These are phyloP conservation scores for Groenewaldozyma auringiensis DNA, from an alignment of 1,139 yeast species.

Conservation along the genomic window DNA sequence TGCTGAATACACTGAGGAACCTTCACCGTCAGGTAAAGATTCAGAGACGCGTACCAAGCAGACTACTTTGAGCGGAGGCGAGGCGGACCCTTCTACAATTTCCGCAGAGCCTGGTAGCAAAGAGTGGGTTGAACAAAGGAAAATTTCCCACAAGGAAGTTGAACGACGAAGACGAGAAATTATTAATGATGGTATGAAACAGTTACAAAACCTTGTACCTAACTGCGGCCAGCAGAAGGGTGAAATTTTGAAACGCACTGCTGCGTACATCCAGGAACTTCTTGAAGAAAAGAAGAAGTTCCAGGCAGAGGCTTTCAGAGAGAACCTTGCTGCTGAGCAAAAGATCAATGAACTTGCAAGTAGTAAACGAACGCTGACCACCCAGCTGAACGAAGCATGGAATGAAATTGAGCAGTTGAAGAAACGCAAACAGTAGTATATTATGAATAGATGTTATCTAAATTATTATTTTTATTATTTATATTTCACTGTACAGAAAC, in stretches of 20 bases:
- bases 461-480: slow-evolving; percentile 1
- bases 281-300: slow-evolving; percentile 54
- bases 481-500: slow-evolving; percentile 12
- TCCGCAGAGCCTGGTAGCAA: slow-evolving; percentile 47
- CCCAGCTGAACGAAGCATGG: slow-evolving; percentile 84
- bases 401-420: slow-evolving; percentile 84
- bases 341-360: slow-evolving; percentile 73
- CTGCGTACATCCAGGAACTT: slow-evolving; percentile 79
- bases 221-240: slow-evolving; percentile 89
- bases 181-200: slow-evolving; percentile 82
- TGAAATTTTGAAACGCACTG: slow-evolving; percentile 78
- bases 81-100: too few species aligned
- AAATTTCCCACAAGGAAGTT: slow-evolving; percentile 93
- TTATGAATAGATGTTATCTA: not conserved
- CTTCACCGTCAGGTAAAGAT: too few species aligned
- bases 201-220: slow-evolving; percentile 74
- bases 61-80: too few species aligned
- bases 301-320: slow-evolving; percentile 90
- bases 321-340: slow-evolving; percentile 84
- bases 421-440: too few species aligned
- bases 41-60: too few species aligned
- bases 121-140: slow-evolving; percentile 81
- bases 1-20: too few species aligned
- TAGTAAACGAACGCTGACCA: slow-evolving; percentile 70
- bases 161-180: slow-evolving; percentile 93